phyloP scores from a whole-genome alignment of 2,329 filamentous ascomycete species.

The Emergomyces pasteurianus region DNA sequence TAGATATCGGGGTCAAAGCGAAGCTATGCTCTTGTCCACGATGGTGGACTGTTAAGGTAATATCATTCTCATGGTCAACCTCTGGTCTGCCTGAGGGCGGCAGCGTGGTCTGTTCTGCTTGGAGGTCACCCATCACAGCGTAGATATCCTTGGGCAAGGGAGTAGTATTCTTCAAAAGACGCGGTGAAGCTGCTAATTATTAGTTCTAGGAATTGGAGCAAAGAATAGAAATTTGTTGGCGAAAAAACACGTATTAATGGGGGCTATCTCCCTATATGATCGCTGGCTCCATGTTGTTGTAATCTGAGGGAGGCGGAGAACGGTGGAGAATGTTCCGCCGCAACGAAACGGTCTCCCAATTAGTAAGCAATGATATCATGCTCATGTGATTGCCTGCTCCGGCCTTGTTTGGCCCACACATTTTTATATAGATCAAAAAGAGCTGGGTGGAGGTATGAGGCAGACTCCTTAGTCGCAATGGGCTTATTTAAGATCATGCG shows the following conservation, averaged over 20 bases:
- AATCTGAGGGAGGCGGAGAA: neutral
- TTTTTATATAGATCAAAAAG: no score
- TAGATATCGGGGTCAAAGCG: conserved; percentile 38
- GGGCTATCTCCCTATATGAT: neutral
- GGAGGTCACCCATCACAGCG: neutral
- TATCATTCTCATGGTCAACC: neutral
- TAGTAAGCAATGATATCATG: neutral
- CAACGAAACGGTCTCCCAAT: neutral
- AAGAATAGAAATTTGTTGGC: neutral
- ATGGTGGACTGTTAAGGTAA: conserved; percentile 41
- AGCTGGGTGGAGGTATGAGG: no score
- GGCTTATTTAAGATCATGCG: no score
- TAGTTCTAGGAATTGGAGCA: neutral
- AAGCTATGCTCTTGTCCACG: conserved; percentile 42
- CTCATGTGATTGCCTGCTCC: no score
- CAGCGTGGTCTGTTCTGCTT: neutral
- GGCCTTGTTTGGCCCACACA: no score
- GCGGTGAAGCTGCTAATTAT: neutral
- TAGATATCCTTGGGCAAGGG: neutral
- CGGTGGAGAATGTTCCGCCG: conserved; percentile 2
- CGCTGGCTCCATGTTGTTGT: neutral
- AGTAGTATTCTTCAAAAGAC: neutral
- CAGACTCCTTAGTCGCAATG: no score
- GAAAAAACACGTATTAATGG: neutral
- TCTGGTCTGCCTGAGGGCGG: neutral